Evolutionary conservation across 78 protist species (phyloP).

Genomic region (Polysphondylium violaceum): DNA sequence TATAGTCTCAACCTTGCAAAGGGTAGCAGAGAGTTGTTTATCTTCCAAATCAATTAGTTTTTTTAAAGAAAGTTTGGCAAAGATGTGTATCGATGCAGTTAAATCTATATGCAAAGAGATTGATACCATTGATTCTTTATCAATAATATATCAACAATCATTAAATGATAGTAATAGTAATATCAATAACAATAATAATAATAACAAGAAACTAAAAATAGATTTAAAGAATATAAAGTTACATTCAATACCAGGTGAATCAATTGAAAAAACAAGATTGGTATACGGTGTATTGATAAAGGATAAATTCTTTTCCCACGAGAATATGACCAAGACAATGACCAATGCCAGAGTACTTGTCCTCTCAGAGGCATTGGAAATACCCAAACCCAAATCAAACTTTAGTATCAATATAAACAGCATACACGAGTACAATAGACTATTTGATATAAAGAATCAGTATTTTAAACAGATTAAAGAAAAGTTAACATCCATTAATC

Average conservation of each 20-base stretch:
- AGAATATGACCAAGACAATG: conserved; percentile 21
- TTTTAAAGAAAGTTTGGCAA: conserved; percentile 10
- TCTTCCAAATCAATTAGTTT: conserved; percentile 52
- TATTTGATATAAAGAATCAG: background rate
- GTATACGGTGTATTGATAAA: conserved; percentile 31
- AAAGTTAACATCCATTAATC: background rate
- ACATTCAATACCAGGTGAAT: background rate
- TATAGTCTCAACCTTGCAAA: background rate
- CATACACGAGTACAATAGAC: background rate
- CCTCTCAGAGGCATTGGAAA: conserved; percentile 33
- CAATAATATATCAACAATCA: background rate
- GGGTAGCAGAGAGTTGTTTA: conserved; percentile 28
- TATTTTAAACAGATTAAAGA: background rate
- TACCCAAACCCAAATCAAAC: conserved; percentile 25
- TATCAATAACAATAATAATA: background rate
- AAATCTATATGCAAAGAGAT: background rate
- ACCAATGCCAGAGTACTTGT: background rate
- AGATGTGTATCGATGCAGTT: conserved; percentile 27
- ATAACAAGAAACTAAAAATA: conserved; percentile 8
- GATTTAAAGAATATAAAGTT: conserved; percentile 17
- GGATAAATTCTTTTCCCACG: conserved; percentile 15
- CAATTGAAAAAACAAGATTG: conserved; percentile 14
- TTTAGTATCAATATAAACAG: background rate
- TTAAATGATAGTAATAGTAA: background rate
- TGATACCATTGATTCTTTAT: background rate